Evolutionary conservation across 2,329 filamentous ascomycete genomes (phyloP).

Genomic region (Talaromyces marneffei): DNA sequence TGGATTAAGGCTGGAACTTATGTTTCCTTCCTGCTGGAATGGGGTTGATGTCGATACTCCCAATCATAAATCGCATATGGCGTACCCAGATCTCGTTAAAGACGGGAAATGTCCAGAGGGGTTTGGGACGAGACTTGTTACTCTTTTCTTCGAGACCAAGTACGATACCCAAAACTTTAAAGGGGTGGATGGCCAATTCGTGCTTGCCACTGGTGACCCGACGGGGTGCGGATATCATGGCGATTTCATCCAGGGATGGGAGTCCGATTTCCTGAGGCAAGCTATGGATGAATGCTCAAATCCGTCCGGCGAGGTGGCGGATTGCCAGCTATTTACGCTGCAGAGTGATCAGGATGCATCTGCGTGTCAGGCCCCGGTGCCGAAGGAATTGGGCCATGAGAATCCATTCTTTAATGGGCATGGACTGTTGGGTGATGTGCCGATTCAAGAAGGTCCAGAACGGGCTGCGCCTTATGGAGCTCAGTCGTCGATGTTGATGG

Average conservation of each 20-base stretch:
- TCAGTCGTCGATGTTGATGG: neutral
- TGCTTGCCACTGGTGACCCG: slow-evolving; percentile 71
- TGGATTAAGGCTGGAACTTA: slow-evolving; percentile 74
- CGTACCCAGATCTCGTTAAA: slow-evolving; percentile 72
- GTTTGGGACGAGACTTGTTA: slow-evolving; percentile 62
- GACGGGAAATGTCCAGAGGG: slow-evolving; percentile 67
- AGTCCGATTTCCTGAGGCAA: slow-evolving; percentile 59
- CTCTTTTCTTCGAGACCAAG: slow-evolving; percentile 81
- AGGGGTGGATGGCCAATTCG: slow-evolving; percentile 60
- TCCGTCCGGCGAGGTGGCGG: slow-evolving; percentile 59
- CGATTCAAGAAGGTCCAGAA: slow-evolving; percentile 43
- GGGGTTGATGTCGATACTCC: slow-evolving; percentile 54
- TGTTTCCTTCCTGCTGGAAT: slow-evolving; percentile 89
- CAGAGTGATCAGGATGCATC: slow-evolving; percentile 51
- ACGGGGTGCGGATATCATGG: slow-evolving; percentile 70
- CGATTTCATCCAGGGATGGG: slow-evolving; percentile 78
- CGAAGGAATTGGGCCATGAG: slow-evolving; percentile 52
- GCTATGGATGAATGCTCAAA: slow-evolving; percentile 74
- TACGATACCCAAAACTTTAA: slow-evolving; percentile 66
- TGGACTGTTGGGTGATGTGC: slow-evolving; percentile 61
- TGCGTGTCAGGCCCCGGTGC: slow-evolving; percentile 59
- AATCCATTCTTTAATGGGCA: slow-evolving; percentile 52
- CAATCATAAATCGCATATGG: slow-evolving; percentile 61
- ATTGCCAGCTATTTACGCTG: slow-evolving; percentile 70
- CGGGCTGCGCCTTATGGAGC: slow-evolving; percentile 26